phyloP scores from a whole-genome alignment of 2,329 filamentous ascomycete genomes.

The Aspergillus oerlinghausenensis region DNA sequence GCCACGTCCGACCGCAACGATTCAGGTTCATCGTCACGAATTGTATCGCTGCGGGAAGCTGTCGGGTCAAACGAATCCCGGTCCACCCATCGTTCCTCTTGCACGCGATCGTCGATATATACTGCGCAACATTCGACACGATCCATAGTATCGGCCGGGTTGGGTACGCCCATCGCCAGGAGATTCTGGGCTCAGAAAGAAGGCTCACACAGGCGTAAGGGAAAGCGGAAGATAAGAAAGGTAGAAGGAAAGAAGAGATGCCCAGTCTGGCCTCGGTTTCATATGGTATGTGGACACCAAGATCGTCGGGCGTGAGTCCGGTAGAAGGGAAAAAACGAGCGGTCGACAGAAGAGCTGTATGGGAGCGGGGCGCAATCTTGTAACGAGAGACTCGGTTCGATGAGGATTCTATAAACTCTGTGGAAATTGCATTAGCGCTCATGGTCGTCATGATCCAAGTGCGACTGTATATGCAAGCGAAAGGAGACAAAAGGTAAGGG shows the following conservation, averaged over 20 bases:
- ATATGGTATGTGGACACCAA: conserved; percentile 20
- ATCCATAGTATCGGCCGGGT: conserved; percentile 33
- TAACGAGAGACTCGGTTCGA: conserved; percentile 6
- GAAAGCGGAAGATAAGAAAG: conserved; percentile 5
- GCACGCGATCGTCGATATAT: conserved; percentile 45
- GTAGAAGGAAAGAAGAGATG: conserved; percentile 4
- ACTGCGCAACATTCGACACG: conserved; percentile 41
- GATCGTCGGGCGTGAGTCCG: conserved; percentile 4
- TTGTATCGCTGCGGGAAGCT: conserved; percentile 23
- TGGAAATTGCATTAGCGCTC: background rate
- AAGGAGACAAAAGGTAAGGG: conserved; percentile 9
- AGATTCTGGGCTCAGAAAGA: conserved; percentile 8
- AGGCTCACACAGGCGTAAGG: conserved; percentile 6
- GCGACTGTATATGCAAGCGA: conserved; percentile 6
- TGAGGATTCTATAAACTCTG: conserved; percentile 6
- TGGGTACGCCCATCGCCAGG: conserved; percentile 16
- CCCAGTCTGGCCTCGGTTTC: conserved; percentile 19
- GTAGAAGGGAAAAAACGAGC: conserved; percentile 8
- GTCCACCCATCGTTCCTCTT: conserved; percentile 42
- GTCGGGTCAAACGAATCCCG: conserved; percentile 26
- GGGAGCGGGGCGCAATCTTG: background rate
- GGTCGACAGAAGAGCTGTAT: conserved; percentile 6
- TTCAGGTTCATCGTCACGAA: conserved; percentile 37
- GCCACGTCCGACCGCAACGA: conserved; percentile 47
- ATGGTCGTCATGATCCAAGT: background rate